These are phyloP conservation scores for Cyclostephanos tholiformis DNA, from an alignment of 108 stramenopile genomes.

Conservation along the genomic window DNA sequence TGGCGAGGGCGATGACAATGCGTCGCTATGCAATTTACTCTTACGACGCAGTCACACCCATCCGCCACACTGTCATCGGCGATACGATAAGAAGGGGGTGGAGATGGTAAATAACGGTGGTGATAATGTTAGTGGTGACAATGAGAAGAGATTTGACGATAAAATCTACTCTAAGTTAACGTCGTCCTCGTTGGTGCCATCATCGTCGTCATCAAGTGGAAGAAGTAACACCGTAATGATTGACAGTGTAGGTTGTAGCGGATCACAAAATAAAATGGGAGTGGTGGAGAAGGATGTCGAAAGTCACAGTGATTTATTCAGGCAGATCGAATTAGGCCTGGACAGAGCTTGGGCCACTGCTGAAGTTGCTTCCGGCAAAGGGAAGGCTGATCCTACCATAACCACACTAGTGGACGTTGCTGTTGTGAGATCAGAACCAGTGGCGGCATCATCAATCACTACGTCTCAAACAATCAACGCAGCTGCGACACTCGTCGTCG, in stretches of 20 bases:
- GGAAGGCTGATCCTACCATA: not conserved
- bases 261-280: not conserved
- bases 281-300: not conserved
- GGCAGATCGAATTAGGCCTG: conserved; percentile 47
- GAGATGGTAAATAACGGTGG: not conserved
- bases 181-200: no score
- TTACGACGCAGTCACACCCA: conserved; percentile 3
- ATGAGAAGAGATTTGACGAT: not conserved
- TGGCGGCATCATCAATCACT: conserved; percentile 2
- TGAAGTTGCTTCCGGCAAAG: not conserved
- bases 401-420: not conserved
- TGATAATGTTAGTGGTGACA: not conserved
- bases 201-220: not conserved
- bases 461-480: not conserved
- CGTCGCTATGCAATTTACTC: not conserved
- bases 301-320: conserved; percentile 24
- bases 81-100: not conserved
- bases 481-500: not conserved
- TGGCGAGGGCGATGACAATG: not conserved
- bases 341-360: conserved; percentile 11
- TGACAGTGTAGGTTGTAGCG: not conserved
- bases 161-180: not conserved
- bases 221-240: conserved; percentile 7
- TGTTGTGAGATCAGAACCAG: conserved; percentile 5
- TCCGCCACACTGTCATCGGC: not conserved